Evolutionary conservation across 164 flowering plant species (phyloP).

Genomic region (Sextonia rubra): DNA sequence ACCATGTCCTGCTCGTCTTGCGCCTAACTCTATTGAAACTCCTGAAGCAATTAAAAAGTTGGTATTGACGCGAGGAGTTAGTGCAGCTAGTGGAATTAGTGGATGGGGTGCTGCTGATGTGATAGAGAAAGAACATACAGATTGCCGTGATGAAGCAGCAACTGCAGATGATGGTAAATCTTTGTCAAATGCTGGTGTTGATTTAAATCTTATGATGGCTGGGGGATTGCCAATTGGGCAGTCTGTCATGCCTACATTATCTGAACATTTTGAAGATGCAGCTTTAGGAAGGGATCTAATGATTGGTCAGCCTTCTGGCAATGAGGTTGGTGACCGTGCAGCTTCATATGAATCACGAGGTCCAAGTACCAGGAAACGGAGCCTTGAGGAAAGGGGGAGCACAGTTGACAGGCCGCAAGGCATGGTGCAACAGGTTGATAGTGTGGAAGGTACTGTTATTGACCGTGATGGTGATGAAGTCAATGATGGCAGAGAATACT

Average conservation of each 20-base stretch:
- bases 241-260: conserved; percentile 27
- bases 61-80: conserved; percentile 75
- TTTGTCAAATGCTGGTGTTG: conserved; percentile 45
- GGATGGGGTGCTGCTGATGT: conserved; percentile 90
- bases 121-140: conserved; percentile 63
- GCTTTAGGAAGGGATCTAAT: conserved; percentile 66
- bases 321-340: conserved; percentile 98
- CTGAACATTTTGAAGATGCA: conserved; percentile 34
- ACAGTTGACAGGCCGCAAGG: conserved; percentile 59
- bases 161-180: conserved; percentile 42
- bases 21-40: conserved; percentile 51
- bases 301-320: conserved; percentile 85
- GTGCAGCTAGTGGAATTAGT: conserved; percentile 96
- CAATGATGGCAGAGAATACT: conserved; percentile 59
- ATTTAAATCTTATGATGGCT: conserved; percentile 70
- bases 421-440: conserved; percentile 75
- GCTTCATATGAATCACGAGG: conserved; percentile 98
- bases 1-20: conserved; percentile 68
- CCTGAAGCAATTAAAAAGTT: conserved; percentile 78
- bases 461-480: conserved; percentile 98
- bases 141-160: conserved; percentile 72
- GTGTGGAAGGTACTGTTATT: conserved; percentile 87
- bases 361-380: conserved; percentile 80
- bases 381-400: conserved; percentile 83
- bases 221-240: conserved; percentile 48